Percentiles rank a stretch among this genome's conserved stretches.
Evolutionary conservation across 768 basidiomycete species (phyloP).

Genomic region (Leccinum fibrillosum): DNA sequence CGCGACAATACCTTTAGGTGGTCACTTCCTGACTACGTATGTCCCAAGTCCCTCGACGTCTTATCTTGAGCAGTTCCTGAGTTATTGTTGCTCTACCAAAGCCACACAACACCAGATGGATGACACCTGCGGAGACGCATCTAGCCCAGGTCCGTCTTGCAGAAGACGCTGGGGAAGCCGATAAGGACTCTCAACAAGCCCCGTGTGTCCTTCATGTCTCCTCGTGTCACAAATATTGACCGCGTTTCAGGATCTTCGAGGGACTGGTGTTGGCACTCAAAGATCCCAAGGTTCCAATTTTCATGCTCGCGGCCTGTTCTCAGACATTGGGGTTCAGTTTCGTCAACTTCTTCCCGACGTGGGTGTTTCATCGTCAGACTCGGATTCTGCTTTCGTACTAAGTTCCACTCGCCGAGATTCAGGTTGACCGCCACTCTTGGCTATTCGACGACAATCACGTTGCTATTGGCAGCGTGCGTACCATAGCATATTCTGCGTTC

Average conservation of each 20-base stretch:
- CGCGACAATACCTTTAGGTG: constrained; percentile 37
- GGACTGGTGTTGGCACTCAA: constrained; percentile 49
- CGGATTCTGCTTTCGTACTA: not conserved
- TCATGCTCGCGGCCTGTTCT: constrained; percentile 50
- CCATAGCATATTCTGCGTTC: not conserved
- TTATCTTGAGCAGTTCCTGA: not conserved
- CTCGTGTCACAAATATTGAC: not conserved
- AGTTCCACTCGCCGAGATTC: not conserved
- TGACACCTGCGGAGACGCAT: constrained; percentile 45
- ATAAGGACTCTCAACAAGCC: constrained; percentile 53
- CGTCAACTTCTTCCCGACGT: constrained; percentile 59
- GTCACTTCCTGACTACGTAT: constrained; percentile 57
- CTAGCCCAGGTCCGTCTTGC: constrained; percentile 66
- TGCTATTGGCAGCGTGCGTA: constrained; percentile 58
- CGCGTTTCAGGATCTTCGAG: constrained; percentile 12
- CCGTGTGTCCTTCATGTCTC: constrained; percentile 41
- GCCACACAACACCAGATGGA: constrained; percentile 64
- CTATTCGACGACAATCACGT: constrained; percentile 55
- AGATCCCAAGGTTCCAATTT: constrained; percentile 52
- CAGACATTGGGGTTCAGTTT: constrained; percentile 59
- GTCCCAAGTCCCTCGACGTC: constrained; percentile 12
- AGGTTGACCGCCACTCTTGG: constrained; percentile 61
- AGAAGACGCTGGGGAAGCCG: constrained; percentile 67
- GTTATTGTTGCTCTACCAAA: constrained; percentile 18
- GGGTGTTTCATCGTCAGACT: constrained; percentile 6